Conservation (phyloP, 1,284 basidiomycete genomes). For the Cystobasidium slooffiae region DNA sequence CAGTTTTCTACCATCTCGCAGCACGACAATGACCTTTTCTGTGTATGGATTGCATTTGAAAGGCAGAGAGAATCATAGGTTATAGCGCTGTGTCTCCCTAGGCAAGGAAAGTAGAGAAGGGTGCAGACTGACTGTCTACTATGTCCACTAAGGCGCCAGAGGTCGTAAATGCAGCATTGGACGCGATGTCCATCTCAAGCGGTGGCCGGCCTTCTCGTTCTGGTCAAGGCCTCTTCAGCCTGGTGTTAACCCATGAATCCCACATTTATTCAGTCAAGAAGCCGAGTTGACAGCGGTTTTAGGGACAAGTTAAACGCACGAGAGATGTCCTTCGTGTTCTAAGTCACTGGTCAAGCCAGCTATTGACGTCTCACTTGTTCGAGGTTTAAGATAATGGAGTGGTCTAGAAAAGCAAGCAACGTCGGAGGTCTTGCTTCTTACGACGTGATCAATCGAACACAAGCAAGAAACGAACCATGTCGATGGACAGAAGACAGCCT, state of each 20-base stretch:
- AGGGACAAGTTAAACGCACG: no score
- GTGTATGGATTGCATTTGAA: conserved; percentile 59
- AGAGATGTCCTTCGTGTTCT: no score
- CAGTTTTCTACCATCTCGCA: conserved; percentile 94
- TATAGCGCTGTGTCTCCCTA: background rate
- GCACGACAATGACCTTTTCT: conserved; percentile 98
- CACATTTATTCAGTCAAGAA: background rate
- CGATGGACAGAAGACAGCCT: conserved; percentile 25
- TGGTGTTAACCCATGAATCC: background rate
- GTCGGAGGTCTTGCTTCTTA: background rate
- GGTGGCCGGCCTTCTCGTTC: no score
- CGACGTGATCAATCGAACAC: background rate
- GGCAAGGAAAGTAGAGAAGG: conserved; percentile 57
- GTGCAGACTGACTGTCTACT: conserved; percentile 91
- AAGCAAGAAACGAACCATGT: background rate
- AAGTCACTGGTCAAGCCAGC: no score
- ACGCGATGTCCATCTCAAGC: conserved; percentile 49
- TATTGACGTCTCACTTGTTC: no score
- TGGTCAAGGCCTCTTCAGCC: background rate
- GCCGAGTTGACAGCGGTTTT: no score
- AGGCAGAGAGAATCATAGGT: conserved; percentile 41
- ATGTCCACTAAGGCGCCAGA: conserved; percentile 95
- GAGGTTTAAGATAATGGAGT: background rate
- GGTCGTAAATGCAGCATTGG: conserved; percentile 75
- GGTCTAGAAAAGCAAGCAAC: background rate